Conservation (phyloP, 2,329 filamentous ascomycete genomes). For the Rachicladosporium sp. region DNA sequence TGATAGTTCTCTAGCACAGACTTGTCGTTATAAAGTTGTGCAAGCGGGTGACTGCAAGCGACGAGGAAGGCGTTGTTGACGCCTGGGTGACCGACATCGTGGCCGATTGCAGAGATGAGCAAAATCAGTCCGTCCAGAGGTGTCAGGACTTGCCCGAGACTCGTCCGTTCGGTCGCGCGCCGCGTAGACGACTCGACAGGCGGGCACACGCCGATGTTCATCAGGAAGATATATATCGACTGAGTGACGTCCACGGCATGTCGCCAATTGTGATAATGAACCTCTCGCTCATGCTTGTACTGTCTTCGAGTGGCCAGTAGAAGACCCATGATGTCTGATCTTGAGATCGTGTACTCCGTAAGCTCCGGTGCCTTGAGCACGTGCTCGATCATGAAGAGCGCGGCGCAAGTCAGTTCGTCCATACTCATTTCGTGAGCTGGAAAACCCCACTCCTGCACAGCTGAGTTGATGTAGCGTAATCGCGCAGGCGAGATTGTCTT, state of each 20-base stretch:
- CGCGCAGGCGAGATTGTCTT: conserved; percentile 57
- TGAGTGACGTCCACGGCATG: conserved; percentile 95
- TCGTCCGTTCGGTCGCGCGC: conserved; percentile 21
- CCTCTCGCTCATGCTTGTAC: conserved; percentile 58
- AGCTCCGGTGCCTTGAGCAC: conserved; percentile 71
- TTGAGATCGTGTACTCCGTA: conserved; percentile 42
- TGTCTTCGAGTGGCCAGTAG: conserved; percentile 77
- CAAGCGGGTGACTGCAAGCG: conserved; percentile 80
- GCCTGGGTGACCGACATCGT: conserved; percentile 93
- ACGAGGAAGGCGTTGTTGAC: conserved; percentile 97
- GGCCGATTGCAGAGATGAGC: conserved; percentile 89
- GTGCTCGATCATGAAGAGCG: conserved; percentile 82
- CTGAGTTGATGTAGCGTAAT: conserved; percentile 44
- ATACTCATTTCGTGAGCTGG: conserved; percentile 81
- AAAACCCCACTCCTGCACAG: conserved; percentile 73
- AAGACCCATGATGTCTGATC: conserved; percentile 61
- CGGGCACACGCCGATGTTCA: conserved; percentile 49
- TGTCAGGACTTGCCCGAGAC: conserved; percentile 64
- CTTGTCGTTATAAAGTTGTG: conserved; percentile 91
- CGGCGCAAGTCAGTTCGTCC: conserved; percentile 76
- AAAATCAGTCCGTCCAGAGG: conserved; percentile 83
- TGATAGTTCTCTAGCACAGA: conserved; percentile 96
- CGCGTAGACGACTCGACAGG: conserved; percentile 38
- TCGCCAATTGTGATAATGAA: conserved; percentile 86
- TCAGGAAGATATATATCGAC: conserved; percentile 81